Evolutionary conservation across 176 grass and related monocot species (phyloP).

Genomic region (Carex littledalei): DNA sequence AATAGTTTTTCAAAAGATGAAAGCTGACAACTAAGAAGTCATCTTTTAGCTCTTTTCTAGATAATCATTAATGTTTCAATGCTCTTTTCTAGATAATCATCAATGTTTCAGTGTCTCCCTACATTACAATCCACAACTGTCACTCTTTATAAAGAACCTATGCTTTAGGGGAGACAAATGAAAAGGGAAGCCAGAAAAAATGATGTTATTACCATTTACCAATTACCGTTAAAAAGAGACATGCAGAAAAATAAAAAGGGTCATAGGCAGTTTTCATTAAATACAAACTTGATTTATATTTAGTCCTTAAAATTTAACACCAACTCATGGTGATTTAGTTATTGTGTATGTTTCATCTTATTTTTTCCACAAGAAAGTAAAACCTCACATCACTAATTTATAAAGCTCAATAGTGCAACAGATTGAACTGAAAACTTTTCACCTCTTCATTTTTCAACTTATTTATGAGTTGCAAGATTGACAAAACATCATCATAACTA

Average conservation of each 20-base stretch:
- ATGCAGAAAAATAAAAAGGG: not conserved
- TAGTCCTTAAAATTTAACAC: not conserved
- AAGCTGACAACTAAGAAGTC: not conserved
- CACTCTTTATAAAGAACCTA: not conserved
- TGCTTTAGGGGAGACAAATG: not conserved
- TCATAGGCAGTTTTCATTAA: not conserved
- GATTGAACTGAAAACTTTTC: not conserved
- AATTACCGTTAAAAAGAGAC: not conserved
- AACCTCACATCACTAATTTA: not conserved
- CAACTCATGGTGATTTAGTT: not conserved
- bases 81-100: constrained; percentile 4
- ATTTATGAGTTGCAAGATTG: not conserved
- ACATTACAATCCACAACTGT: not conserved
- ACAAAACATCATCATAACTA: constrained; percentile 1
- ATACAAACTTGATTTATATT: not conserved
- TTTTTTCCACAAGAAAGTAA: not conserved
- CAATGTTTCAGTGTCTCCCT: not conserved
- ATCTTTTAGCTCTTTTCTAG: not conserved
- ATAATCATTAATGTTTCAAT: too few relatives aligned
- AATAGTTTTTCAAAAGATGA: not conserved
- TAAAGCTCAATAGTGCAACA: not conserved
- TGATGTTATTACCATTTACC: not conserved
- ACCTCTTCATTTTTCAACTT: not conserved
- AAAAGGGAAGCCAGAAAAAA: not conserved
- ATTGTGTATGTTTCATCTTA: not conserved